Evolutionary conservation across 257 asterid species (phyloP).

Genomic region (Solanum medicagineum): DNA sequence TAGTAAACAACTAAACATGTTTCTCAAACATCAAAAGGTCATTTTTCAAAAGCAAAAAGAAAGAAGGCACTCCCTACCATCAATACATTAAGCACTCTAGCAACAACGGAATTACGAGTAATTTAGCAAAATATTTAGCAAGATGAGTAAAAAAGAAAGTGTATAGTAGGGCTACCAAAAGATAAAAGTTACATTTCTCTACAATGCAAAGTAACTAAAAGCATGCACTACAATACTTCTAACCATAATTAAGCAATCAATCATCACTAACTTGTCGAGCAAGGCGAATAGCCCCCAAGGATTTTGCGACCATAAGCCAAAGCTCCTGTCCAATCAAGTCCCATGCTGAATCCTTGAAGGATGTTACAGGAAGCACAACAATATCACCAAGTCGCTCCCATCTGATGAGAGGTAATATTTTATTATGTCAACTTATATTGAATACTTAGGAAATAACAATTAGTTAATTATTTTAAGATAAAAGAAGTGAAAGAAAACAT

Average conservation of each 20-base stretch:
- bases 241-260: background rate
- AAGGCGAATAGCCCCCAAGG: conserved; percentile 70
- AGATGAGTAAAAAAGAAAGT: background rate
- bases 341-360: conserved; percentile 76
- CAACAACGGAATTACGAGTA: background rate
- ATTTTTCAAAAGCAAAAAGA: background rate
- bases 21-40: background rate
- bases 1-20: background rate
- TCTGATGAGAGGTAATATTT: conserved; percentile 25
- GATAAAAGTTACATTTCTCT: background rate
- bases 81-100: background rate
- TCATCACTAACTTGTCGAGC: conserved; percentile 50
- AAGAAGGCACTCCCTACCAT: background rate
- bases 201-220: background rate
- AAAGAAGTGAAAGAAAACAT: background rate
- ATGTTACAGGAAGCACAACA: conserved; percentile 61
- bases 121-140: background rate
- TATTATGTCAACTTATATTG: background rate
- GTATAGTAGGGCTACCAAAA: background rate
- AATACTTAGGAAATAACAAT: background rate
- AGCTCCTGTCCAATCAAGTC: conserved; percentile 53
- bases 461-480: background rate
- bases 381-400: conserved; percentile 96
- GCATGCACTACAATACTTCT: background rate
- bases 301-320: conserved; percentile 73